Base-by-base conservation (phyloP, 129 eudicot species). In the Chrysanthemum makinoi region DNA sequence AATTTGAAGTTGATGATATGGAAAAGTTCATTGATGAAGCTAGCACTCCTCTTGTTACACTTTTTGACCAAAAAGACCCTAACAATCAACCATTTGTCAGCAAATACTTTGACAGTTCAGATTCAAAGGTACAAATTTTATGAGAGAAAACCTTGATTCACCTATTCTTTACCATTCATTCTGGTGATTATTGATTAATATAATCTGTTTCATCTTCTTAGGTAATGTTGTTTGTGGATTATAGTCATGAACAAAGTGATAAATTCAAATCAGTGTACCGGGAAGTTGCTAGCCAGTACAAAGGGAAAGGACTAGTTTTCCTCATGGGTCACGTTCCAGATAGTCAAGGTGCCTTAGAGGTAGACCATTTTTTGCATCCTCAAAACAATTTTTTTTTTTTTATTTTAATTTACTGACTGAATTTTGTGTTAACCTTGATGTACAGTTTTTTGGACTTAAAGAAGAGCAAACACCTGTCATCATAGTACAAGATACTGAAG, bases 391-490 rank as follows among this genome's bases (percentile, higher is more conserved):
- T n/a, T 6, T n/a, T 6, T 49, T 35, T 1, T 62, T 77, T 28
- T 10, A 70, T 16, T 43, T 54, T 3, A 47, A 10, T 6, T 54
- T 51, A 4, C 33, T 26, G 39, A 28, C 62, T 30, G 10, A 73
- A 19, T 30, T 16, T 52, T n/a, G 11, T 26, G 13, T 74, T 79
- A 48, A 61, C 43, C 58, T 65, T 52, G 49, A 71, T 71, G 55
- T 30, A 70, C 86, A 94, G 96, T 89, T 74, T 69, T 89, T 87
- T 69, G 96, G 95, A 22, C 73, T 94, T 69, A 84, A 82, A 79
- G 89, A 83, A 24, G 98, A 94, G 12, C 86, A 94, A 46, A 74
- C 81, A 10, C 98, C 98, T 16, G 77, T 81, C 50, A 75, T 89
- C 28, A 14, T 94, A 75, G 63, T 94, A 53, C 96, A 89, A 77